Conservation (phyloP, 192 early-diverging fungal genomes). For the Backusella tuberculispora region DNA sequence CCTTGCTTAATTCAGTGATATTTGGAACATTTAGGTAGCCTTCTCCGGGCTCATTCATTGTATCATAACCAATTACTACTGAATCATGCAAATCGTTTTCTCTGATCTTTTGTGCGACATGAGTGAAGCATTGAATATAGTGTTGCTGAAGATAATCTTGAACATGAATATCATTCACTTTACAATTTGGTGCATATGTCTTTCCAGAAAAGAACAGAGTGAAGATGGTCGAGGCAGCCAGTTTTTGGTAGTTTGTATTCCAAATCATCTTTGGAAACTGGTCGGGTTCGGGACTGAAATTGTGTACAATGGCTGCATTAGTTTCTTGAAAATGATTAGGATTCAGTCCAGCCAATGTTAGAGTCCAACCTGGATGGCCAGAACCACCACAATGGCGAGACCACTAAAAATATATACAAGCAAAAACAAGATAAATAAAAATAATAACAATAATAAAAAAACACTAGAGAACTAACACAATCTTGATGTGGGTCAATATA, state of each 20-base stretch:
- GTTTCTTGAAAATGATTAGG: conserved; percentile 47
- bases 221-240: conserved; percentile 59
- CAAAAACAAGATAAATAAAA: background rate
- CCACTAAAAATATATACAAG: conserved; percentile 43
- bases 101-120: conserved; percentile 46
- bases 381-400: conserved; percentile 61
- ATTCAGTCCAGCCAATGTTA: conserved; percentile 53
- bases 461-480: conserved; percentile 40
- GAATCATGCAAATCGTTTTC: conserved; percentile 47
- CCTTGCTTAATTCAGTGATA: conserved; percentile 46
- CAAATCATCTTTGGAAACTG: conserved; percentile 65
- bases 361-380: conserved; percentile 61
- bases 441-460: background rate
- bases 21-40: conserved; percentile 53
- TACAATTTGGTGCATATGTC: conserved; percentile 50
- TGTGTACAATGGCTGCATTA: conserved; percentile 60
- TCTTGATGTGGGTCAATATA: conserved; percentile 67
- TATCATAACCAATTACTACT: conserved; percentile 58
- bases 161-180: conserved; percentile 54
- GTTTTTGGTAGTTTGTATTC: conserved; percentile 61
- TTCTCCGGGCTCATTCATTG: conserved; percentile 60
- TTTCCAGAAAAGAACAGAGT: conserved; percentile 58
- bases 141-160: conserved; percentile 63
- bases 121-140: conserved; percentile 50
- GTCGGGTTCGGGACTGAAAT: conserved; percentile 44